Conservation (phyloP, 352 stramenopile species). For the Pythium rishiriense region DNA sequence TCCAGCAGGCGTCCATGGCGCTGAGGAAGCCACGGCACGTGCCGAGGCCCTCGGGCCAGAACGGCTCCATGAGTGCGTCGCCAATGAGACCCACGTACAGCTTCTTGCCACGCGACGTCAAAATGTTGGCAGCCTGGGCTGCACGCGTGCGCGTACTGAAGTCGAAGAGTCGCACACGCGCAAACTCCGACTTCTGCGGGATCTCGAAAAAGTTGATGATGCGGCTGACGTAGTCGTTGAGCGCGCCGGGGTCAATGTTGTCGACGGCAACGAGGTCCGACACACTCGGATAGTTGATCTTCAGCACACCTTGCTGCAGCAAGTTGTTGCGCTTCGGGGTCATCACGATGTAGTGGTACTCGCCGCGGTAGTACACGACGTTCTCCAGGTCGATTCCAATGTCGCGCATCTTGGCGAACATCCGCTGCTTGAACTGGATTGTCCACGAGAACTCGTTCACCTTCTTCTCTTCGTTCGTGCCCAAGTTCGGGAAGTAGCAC, state of each 20-base stretch:
- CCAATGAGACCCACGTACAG: conserved; percentile 79
- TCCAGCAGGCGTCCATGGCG: conserved; percentile 75
- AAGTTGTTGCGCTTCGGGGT: conserved; percentile 78
- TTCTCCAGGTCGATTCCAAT: conserved; percentile 80
- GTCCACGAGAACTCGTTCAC: conserved; percentile 85
- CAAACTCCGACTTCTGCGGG: conserved; percentile 63
- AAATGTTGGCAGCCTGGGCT: conserved; percentile 69
- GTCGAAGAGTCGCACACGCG: conserved; percentile 78
- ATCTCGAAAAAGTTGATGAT: conserved; percentile 76
- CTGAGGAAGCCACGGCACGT: conserved; percentile 82
- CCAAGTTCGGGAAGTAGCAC: conserved; percentile 78
- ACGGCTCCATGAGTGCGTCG: conserved; percentile 82
- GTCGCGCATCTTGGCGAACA: conserved; percentile 78
- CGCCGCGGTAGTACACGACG: conserved; percentile 84
- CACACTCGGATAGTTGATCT: conserved; percentile 63
- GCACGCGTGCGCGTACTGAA: conserved; percentile 79
- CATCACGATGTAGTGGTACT: conserved; percentile 89
- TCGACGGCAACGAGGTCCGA: conserved; percentile 62
- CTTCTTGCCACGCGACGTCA: conserved; percentile 69
- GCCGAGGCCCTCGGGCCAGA: conserved; percentile 84
- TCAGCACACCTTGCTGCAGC: conserved; percentile 70
- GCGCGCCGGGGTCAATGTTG: conserved; percentile 59
- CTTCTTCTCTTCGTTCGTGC: conserved; percentile 73
- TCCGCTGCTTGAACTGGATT: conserved; percentile 84
- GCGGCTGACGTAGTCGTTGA: conserved; percentile 68